Evolutionary conservation across 2,329 filamentous ascomycete genomes (phyloP), one percentile per base, ranked within the genome.

Genomic region (Beauveria brongniartii): DNA sequence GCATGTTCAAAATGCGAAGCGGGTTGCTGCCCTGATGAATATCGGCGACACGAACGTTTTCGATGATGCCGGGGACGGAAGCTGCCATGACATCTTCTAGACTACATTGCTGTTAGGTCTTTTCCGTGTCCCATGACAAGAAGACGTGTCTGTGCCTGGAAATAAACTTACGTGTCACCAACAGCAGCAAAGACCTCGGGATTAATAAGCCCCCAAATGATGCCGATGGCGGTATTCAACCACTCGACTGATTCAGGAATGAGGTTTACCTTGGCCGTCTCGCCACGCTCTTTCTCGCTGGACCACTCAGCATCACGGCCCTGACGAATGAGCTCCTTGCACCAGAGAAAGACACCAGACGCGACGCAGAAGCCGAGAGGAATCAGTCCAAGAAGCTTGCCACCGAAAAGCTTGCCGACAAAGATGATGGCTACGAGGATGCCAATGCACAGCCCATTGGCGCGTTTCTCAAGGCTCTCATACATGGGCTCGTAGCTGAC

Each of bases 1-100:
- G 85, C 70, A 97, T 80, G 71, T 91, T 96, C 52, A 97, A 80
- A 56, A 97, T 90, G 9, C 93, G 86, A 61, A 97, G 80, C 0
- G 94, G 91, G 67, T 97, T 97, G 73, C 82, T 91, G 30, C 94
- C 94, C 73, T 97, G 94, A 55, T 91, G 91, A 67, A 99, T 96
- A 67, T 97, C 92, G 63, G 92, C 92, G 24, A 97, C 91, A 66
- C 93, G 89, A 51, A 99, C 92, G 66, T 96, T 94, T 72, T 97
- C 92, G 65, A 99, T 92, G 44, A 97, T 78, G 1, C 89, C 86
- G 0, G 94, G 94, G 0, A 97, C 89, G 0, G 91, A 96, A 22
- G 92, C 93, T 72, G 95, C 92, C 93, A 97, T 97, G 66, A 97
- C 90, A 71, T 97, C 93, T 74, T 82, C 71, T 1, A 78, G 70